These are phyloP conservation scores for Lasiosphaeria ovina DNA, from an alignment of 495 filamentous ascomycete species.

Conservation along the genomic window DNA sequence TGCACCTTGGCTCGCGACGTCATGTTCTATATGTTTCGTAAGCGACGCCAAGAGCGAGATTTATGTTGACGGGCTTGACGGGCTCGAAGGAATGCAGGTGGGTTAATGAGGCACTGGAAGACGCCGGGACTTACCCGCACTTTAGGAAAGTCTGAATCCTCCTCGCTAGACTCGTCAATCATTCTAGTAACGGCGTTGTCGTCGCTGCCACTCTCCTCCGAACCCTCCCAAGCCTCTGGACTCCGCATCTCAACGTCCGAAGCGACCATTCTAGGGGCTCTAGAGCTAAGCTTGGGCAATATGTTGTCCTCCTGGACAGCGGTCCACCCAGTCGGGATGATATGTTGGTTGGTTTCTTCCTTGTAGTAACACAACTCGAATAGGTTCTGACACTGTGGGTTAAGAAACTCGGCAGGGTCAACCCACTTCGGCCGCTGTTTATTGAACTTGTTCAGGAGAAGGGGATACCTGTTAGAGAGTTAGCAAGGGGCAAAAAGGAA, in stretches of 20 bases:
- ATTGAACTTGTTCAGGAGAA: conserved; percentile 31
- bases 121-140: conserved; percentile 28
- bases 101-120: conserved; percentile 1
- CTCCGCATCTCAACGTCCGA: conserved; percentile 36
- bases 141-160: conserved; percentile 35
- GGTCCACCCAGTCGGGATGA: conserved; percentile 65
- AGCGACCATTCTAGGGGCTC: conserved; percentile 33
- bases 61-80: neutral
- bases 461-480: conserved; percentile 22
- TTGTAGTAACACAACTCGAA: conserved; percentile 67
- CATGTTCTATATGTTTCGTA: conserved; percentile 2
- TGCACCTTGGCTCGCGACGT: conserved; percentile 3
- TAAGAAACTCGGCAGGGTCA: conserved; percentile 45
- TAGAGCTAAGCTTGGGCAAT: conserved; percentile 56
- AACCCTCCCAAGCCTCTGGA: conserved; percentile 29
- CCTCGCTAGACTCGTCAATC: conserved; percentile 53
- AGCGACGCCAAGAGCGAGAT: no score
- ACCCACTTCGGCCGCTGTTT: conserved; percentile 43
- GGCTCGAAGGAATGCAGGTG: neutral
- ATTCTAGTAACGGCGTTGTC: conserved; percentile 42
- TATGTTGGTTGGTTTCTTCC: conserved; percentile 37
- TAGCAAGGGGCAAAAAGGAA: neutral
- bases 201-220: conserved; percentile 46
- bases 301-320: conserved; percentile 53
- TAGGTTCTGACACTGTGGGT: conserved; percentile 59